phyloP scores from a whole-genome alignment of 345 rosid genomes.

The Citrus sinensis region DNA sequence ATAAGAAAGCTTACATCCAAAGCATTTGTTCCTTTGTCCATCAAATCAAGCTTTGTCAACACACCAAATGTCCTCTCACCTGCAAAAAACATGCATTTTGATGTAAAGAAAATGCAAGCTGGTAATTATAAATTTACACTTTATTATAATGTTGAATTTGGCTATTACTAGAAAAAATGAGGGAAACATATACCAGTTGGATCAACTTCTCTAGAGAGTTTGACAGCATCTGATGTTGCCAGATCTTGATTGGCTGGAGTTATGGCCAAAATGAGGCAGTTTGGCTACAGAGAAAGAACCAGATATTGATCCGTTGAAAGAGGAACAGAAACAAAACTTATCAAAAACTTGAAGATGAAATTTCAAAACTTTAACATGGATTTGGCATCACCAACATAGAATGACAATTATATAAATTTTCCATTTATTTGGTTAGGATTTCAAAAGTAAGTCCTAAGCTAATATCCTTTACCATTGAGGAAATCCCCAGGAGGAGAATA shows the following conservation, averaged over 20 bases:
- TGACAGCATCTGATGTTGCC: constrained; percentile 73
- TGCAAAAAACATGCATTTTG: constrained; percentile 20
- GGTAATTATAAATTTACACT: not conserved
- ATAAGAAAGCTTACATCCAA: constrained; percentile 44
- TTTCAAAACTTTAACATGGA: not conserved
- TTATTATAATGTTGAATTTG: not conserved
- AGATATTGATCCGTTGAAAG: not conserved
- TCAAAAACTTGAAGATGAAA: not conserved
- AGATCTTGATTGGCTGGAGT: constrained; percentile 75
- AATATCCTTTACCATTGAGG: not conserved
- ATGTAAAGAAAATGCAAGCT: constrained; percentile 5
- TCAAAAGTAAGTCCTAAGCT: not conserved
- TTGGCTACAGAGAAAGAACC: constrained; percentile 36
- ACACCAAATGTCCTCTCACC: constrained; percentile 79
- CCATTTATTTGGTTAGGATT: not conserved
- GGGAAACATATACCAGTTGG: constrained; percentile 34
- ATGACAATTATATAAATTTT: not conserved
- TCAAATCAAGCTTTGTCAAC: constrained; percentile 71
- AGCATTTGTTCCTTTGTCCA: constrained; percentile 81
- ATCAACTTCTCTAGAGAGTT: constrained; percentile 68
- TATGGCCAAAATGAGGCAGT: constrained; percentile 62
- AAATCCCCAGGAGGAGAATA: not conserved
- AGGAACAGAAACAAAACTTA: not conserved
- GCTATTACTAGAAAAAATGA: not conserved
- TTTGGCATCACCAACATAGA: not conserved